These are phyloP conservation scores for Zychaea mexicana DNA, from an alignment of 371 early-diverging fungal species.

Conservation along the genomic window DNA sequence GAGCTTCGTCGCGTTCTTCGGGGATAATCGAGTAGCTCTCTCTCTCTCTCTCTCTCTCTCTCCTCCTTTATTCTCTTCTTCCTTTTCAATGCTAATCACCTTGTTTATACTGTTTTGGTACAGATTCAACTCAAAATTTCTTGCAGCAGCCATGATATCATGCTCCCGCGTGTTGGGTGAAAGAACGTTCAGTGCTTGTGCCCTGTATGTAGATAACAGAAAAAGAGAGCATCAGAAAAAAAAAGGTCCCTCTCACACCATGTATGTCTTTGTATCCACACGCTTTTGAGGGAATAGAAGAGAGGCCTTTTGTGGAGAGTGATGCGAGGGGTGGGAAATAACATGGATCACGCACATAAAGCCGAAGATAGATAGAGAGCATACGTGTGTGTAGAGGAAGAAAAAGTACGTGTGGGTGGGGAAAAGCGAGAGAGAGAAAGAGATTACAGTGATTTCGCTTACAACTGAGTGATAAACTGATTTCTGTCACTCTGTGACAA, in stretches of 20 bases:
- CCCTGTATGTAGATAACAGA: slow-evolving; percentile 16
- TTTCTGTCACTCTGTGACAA: slow-evolving; percentile 38
- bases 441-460: slow-evolving; percentile 10
- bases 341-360: too few relatives aligned
- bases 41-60: background rate
- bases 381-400: background rate
- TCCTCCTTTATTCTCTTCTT: background rate
- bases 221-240: background rate
- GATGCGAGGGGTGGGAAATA: too few relatives aligned
- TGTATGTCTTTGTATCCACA: too few relatives aligned
- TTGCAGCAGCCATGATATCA: slow-evolving; percentile 41
- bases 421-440: background rate
- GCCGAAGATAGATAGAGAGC: too few relatives aligned
- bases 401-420: too few relatives aligned
- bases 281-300: too few relatives aligned
- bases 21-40: background rate
- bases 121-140: slow-evolving; percentile 42
- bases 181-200: slow-evolving; percentile 34
- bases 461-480: slow-evolving; percentile 42
- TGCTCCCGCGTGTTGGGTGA: slow-evolving; percentile 38
- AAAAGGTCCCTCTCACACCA: too few relatives aligned
- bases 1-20: slow-evolving; percentile 4
- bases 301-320: too few relatives aligned
- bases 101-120: slow-evolving; percentile 42
- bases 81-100: slow-evolving; percentile 23